phyloP scores from a whole-genome alignment of 1,284 basidiomycete species.

The Microbotryomycetes sp. region DNA sequence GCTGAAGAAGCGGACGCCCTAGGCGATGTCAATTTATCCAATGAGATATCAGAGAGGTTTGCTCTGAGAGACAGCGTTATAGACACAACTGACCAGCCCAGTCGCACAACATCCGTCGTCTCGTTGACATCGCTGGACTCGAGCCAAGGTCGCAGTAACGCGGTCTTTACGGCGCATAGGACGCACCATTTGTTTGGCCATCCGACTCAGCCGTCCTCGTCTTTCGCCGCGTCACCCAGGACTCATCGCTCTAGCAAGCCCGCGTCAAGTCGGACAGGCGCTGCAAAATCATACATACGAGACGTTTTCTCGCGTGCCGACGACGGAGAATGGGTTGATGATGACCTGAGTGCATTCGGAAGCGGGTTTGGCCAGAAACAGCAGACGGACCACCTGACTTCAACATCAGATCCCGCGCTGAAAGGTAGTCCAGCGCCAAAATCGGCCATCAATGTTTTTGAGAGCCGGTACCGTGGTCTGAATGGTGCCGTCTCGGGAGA shows the following conservation, averaged over 20 bases:
- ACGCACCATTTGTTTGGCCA: constrained; percentile 28
- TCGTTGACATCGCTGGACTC: not conserved
- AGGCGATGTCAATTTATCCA: not conserved
- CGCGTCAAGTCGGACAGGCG: too few relatives aligned
- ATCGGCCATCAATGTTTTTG: constrained; percentile 4
- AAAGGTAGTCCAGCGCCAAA: constrained; percentile 2
- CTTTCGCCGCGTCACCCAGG: too few relatives aligned
- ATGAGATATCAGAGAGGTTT: too few relatives aligned
- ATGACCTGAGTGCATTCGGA: not conserved
- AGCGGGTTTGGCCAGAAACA: not conserved
- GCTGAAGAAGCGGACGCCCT: not conserved
- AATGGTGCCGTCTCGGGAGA: not conserved
- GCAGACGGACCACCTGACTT: not conserved
- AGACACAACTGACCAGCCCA: not conserved
- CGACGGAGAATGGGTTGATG: not conserved
- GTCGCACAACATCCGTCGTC: not conserved
- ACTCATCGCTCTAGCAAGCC: too few relatives aligned
- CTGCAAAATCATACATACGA: too few relatives aligned
- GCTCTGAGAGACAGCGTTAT: not conserved
- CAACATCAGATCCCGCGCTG: not conserved
- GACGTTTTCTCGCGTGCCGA: not conserved
- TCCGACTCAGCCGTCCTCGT: constrained; percentile 10
- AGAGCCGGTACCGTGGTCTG: not conserved
- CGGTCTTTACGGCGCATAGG: constrained; percentile 34
- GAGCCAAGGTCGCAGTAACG: not conserved